These are phyloP conservation scores for Nannizzia gypsea DNA, from an alignment of 2,329 filamentous ascomycete species.

Conservation along the genomic window DNA sequence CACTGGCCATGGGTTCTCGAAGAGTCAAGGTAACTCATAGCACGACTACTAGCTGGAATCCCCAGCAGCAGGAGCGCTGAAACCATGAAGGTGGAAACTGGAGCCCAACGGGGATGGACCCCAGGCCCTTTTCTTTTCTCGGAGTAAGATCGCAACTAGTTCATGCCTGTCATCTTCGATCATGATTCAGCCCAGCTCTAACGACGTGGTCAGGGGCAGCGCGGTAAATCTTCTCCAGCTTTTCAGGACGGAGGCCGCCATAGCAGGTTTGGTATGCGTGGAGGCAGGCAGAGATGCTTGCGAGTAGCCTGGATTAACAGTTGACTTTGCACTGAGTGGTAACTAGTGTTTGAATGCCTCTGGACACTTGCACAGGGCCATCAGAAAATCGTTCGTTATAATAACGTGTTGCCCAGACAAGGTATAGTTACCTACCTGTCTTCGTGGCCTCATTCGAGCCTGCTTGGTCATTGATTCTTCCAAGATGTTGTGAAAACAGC, in stretches of 20 bases:
- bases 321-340: not conserved
- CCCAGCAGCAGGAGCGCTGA: not conserved
- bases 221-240: not conserved
- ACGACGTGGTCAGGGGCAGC: not conserved
- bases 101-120: not conserved
- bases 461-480: not conserved
- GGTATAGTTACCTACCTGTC: too few relatives aligned
- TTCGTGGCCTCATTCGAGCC: not conserved
- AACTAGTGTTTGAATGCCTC: not conserved
- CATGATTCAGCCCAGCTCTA: not conserved
- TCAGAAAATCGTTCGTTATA: not conserved
- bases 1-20: not conserved
- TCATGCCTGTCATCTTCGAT: not conserved
- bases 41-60: not conserved
- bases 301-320: not conserved
- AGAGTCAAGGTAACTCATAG: too few relatives aligned
- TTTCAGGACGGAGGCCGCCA: not conserved
- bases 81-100: not conserved
- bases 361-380: not conserved
- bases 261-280: not conserved
- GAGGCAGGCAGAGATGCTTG: not conserved
- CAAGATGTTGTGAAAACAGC: not conserved
- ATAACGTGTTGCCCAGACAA: too few relatives aligned
- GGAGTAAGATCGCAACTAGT: not conserved
- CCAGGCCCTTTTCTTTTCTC: not conserved